Percentiles rank a stretch among this genome's conserved stretches.
Evolutionary conservation across 129 eudicot genomes (phyloP).

Genomic region (carrot (Daucus carota)): DNA sequence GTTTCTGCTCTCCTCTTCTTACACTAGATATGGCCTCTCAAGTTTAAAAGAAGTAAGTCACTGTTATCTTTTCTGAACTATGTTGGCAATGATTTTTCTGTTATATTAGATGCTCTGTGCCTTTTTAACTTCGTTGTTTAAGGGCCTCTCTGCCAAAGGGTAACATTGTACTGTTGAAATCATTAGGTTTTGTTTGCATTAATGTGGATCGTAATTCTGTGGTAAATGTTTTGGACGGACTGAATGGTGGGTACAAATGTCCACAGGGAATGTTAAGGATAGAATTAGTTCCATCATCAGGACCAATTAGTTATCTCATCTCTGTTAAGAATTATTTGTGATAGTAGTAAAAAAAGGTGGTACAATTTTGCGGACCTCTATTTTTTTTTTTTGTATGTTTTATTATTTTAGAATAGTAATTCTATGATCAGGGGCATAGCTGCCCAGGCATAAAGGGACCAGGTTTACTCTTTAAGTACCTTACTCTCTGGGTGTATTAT

Average conservation of each 20-base stretch:
- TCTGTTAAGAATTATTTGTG: no score
- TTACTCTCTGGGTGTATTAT: not conserved
- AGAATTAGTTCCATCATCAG: not conserved
- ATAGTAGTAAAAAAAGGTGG: no score
- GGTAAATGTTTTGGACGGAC: not conserved
- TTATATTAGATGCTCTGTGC: not conserved
- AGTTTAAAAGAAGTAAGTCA: slow-evolving; percentile 78
- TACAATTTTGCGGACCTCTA: no score
- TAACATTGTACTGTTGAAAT: not conserved
- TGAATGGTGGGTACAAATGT: not conserved
- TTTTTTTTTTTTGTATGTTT: no score
- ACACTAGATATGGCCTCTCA: slow-evolving; percentile 86
- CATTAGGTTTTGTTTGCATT: not conserved
- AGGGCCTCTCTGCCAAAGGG: not conserved
- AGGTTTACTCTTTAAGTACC: not conserved
- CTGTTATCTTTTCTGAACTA: not conserved
- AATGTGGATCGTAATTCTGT: not conserved
- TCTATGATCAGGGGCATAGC: no score
- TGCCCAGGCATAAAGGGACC: no score
- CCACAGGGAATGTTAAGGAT: no score
- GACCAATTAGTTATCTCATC: no score
- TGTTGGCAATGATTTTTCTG: not conserved
- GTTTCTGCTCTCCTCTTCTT: slow-evolving; percentile 80
- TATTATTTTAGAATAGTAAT: no score
- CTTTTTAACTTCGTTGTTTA: not conserved